Percentiles rank a stretch among this genome's conserved stretches.
These are phyloP conservation scores for Cryptosporidium andersoni DNA, from an alignment of 169 alveolate genomes.

Conservation along the genomic window DNA sequence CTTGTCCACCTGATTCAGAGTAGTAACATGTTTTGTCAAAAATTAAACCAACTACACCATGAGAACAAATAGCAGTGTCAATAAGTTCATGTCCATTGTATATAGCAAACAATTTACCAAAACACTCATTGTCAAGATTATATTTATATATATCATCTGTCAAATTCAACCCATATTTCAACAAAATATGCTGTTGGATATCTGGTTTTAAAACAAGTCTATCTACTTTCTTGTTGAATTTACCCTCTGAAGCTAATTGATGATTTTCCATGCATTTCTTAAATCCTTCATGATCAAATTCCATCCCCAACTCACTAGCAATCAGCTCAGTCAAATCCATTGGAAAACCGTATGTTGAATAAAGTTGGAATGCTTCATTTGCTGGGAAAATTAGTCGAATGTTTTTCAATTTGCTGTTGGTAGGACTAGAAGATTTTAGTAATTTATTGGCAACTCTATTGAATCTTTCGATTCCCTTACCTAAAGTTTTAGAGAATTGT, in stretches of 20 bases:
- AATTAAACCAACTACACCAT: constrained; percentile 77
- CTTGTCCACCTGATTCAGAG: constrained; percentile 86
- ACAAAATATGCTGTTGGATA: constrained; percentile 12
- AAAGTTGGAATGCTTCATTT: constrained; percentile 86
- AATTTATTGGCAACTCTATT: constrained; percentile 67
- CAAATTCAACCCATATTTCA: constrained; percentile 23
- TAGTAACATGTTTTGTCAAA: constrained; percentile 86
- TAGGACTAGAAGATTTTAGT: background rate
- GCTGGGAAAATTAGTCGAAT: constrained; percentile 77
- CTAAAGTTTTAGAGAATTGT: constrained; percentile 86
- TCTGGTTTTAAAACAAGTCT: constrained; percentile 45
- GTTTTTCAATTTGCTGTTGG: constrained; percentile 10
- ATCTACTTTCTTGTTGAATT: constrained; percentile 16
- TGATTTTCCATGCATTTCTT: constrained; percentile 80
- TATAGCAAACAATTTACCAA: constrained; percentile 43
- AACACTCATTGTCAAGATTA: background rate
- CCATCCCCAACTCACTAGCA: constrained; percentile 87
- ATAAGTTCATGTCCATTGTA: constrained; percentile 69
- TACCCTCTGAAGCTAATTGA: constrained; percentile 82
- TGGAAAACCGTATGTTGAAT: constrained; percentile 92
- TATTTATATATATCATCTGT: constrained; percentile 54
- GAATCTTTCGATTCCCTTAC: constrained; percentile 84
- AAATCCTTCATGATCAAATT: constrained; percentile 84
- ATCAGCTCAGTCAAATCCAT: constrained; percentile 90
- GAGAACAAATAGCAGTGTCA: constrained; percentile 13